Base-by-base conservation (phyloP, 2,329 filamentous ascomycete genomes). In the Fusarium transvaalense region DNA sequence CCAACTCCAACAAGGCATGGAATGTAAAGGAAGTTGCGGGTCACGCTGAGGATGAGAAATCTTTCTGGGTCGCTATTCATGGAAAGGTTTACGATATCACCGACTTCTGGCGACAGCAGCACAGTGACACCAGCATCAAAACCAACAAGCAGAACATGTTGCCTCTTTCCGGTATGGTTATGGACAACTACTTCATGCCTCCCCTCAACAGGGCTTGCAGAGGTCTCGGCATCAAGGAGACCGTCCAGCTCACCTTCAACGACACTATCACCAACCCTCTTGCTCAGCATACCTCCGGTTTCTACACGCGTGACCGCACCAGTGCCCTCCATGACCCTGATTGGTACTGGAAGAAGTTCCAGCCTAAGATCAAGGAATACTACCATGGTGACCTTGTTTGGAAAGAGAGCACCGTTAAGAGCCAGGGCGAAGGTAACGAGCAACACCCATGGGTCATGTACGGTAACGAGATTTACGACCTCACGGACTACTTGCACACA, bases 1-100 rank as follows among this genome's bases (percentile, higher is more conserved):
- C 96, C 15, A 94, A 97, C 76, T 92, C 88, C 68, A 88, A 97
- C 82, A 97, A 97, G 78, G 96, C 89, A 4, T 99, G 94, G 94
- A 89, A 88, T 54, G 77, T 82, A 6, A 85, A 84, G 13, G 88
- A 99, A 77, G 88, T 99, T 8, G 74, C 89, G 97, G 9, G 74
- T 81, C 15, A 86, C 81, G 37, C 95, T 97, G 84, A 87, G 71
- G 91, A 88, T n/a, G 82, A 85, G 9, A 84, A 89, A 57, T 92
- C 97, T 76, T 97, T 90, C 77, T 99, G 86, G 82, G 95, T 98
- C 74, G 93, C 92, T 73, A 89, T 97, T 70, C 91, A 90, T 59
- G 96, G 96, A 66, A 89, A 89, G 41, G 95, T 98, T 32, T 99
- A 98, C 80, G 96, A 99, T 74, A 88, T 99, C 43, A 88, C 90